These are phyloP conservation scores for Colletotrichum lentis DNA, from an alignment of 2,329 filamentous ascomycete genomes.

Conservation along the genomic window DNA sequence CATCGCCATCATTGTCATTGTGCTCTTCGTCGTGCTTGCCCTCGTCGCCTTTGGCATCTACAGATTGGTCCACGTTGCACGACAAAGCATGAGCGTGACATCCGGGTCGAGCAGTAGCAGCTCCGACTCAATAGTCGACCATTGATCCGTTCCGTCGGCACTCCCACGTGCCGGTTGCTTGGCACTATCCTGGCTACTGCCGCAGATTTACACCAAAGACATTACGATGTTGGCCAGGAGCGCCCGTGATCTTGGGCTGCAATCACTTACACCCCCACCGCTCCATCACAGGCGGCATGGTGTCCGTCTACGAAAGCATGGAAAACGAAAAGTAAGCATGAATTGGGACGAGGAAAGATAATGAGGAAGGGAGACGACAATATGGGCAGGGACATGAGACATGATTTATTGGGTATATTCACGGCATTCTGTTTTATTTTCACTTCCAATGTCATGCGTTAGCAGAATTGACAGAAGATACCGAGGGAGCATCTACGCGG, in stretches of 20 bases:
- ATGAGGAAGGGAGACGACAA: conserved; percentile 20
- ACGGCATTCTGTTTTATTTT: conserved; percentile 3
- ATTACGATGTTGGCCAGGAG: neutral
- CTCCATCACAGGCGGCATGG: neutral
- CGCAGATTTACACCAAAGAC: neutral
- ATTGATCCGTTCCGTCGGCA: conserved; percentile 22
- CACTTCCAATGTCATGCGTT: neutral
- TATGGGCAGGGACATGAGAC: conserved; percentile 11
- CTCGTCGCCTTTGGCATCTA: conserved; percentile 71
- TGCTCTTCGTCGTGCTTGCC: conserved; percentile 70
- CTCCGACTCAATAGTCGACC: conserved; percentile 42
- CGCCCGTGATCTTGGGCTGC: neutral
- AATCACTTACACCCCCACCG: neutral
- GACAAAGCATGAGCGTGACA: conserved; percentile 53
- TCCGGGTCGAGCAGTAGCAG: conserved; percentile 45
- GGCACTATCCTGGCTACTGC: neutral
- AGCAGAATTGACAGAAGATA: neutral
- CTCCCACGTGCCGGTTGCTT: neutral
- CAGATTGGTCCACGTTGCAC: conserved; percentile 63
- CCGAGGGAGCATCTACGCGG: neutral
- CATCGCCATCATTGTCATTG: conserved; percentile 73
- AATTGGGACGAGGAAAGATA: conserved; percentile 16
- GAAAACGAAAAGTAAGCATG: neutral
- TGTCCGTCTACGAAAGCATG: neutral
- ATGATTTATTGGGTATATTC: conserved; percentile 33